Evolutionary conservation across 2,329 filamentous ascomycete species (phyloP).

Genomic region (Aspergillus carbonarius): DNA sequence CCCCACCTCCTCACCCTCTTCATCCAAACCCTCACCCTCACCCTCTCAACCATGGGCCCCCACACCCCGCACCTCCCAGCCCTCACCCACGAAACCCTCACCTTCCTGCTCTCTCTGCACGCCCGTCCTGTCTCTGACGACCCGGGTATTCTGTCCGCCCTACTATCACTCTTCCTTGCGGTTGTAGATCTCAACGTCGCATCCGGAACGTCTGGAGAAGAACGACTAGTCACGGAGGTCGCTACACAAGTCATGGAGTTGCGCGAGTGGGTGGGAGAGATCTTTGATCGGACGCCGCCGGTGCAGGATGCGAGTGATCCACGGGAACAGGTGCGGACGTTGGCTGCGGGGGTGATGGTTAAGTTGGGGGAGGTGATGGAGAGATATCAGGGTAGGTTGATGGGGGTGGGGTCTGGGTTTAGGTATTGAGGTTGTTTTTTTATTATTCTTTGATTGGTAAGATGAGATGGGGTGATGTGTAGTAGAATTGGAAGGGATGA

Average conservation of each 20-base stretch:
- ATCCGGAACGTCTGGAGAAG: constrained; percentile 52
- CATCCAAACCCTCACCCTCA: constrained; percentile 79
- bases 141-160: constrained; percentile 65
- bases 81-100: constrained; percentile 81
- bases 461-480: background rate
- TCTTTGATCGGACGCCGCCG: constrained; percentile 63
- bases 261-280: constrained; percentile 75
- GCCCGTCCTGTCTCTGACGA: constrained; percentile 56
- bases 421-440: constrained; percentile 26
- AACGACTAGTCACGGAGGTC: constrained; percentile 71
- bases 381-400: constrained; percentile 72
- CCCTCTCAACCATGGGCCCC: constrained; percentile 80
- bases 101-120: constrained; percentile 72
- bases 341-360: constrained; percentile 80
- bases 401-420: constrained; percentile 64
- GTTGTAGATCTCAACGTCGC: constrained; percentile 73
- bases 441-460: background rate
- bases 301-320: constrained; percentile 52
- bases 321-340: constrained; percentile 41
- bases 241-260: constrained; percentile 80
- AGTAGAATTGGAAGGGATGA: background rate
- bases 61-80: constrained; percentile 72
- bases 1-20: constrained; percentile 75
- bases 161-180: constrained; percentile 76
- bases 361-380: constrained; percentile 78